Conservation (phyloP, 1,284 basidiomycete species). For the Cystobasidium pallidum region DNA sequence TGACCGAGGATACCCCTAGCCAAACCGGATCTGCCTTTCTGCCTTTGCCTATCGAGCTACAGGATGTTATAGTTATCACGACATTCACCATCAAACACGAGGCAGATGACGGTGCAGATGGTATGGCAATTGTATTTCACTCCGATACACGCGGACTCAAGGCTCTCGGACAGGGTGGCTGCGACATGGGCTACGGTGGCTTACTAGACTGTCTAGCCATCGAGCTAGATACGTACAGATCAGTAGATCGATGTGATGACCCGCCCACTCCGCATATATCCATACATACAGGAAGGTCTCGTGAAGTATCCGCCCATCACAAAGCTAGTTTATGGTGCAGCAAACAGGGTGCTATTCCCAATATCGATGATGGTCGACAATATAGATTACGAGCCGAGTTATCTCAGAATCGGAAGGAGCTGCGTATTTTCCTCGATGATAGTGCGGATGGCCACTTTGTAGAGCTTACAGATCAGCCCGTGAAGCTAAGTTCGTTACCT, state of each 20-base stretch:
- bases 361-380: conserved; percentile 25
- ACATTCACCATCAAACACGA: conserved; percentile 21
- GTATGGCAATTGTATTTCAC: conserved; percentile 36
- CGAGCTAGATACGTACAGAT: conserved; percentile 42
- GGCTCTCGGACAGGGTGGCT: conserved; percentile 34
- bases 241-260: conserved; percentile 33
- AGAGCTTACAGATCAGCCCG: conserved; percentile 14
- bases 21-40: conserved; percentile 38
- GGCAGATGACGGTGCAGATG: conserved; percentile 25
- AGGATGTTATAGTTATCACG: conserved; percentile 4
- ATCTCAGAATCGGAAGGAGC: neutral
- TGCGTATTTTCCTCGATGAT: conserved; percentile 36
- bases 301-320: conserved; percentile 19
- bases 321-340: conserved; percentile 28
- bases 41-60: conserved; percentile 9
- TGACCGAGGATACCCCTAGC: conserved; percentile 16
- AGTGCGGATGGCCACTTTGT: neutral
- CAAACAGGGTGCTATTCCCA: conserved; percentile 13
- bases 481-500: neutral
- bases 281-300: neutral
- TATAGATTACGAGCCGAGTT: conserved; percentile 12
- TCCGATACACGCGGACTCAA: neutral
- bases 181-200: conserved; percentile 40
- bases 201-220: conserved; percentile 18
- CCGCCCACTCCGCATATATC: conserved; percentile 40